These are phyloP conservation scores for Xylaria flabelliformis DNA, from an alignment of 495 filamentous ascomycete genomes.

Conservation along the genomic window DNA sequence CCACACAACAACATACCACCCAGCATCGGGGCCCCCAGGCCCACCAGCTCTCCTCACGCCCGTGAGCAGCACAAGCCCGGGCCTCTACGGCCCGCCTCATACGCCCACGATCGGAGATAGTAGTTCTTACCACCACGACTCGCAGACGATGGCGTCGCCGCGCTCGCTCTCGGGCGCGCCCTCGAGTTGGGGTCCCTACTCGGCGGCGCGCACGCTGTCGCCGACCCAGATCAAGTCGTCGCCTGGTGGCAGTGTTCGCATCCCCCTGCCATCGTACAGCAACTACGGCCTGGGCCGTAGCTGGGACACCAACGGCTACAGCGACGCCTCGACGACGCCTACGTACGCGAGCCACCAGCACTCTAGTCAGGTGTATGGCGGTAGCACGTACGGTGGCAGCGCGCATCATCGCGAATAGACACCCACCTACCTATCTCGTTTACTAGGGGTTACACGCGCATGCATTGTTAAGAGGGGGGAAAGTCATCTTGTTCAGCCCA, in stretches of 20 bases:
- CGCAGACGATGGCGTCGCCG: slow-evolving; percentile 50
- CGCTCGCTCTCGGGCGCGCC: slow-evolving; percentile 46
- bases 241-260: slow-evolving; percentile 34
- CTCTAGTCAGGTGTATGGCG: slow-evolving; percentile 49
- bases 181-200: slow-evolving; percentile 47
- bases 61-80: slow-evolving; percentile 43
- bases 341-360: slow-evolving; percentile 45
- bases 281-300: slow-evolving; percentile 37
- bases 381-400: slow-evolving; percentile 49
- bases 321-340: slow-evolving; percentile 49
- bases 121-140: slow-evolving; percentile 37
- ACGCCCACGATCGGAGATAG: slow-evolving; percentile 47
- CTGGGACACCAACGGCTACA: slow-evolving; percentile 44
- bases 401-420: slow-evolving; percentile 38
- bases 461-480: not conserved
- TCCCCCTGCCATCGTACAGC: slow-evolving; percentile 41
- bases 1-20: slow-evolving; percentile 30
- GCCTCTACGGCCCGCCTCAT: slow-evolving; percentile 47
- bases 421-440: not conserved
- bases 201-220: slow-evolving; percentile 45
- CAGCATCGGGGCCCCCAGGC: slow-evolving; percentile 5
- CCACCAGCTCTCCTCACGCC: slow-evolving; percentile 40
- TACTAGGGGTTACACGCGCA: not conserved
- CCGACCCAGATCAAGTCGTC: slow-evolving; percentile 46
- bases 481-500: not conserved